Base-by-base conservation (phyloP, 306 rosid genomes). In the Vicia villosa region DNA sequence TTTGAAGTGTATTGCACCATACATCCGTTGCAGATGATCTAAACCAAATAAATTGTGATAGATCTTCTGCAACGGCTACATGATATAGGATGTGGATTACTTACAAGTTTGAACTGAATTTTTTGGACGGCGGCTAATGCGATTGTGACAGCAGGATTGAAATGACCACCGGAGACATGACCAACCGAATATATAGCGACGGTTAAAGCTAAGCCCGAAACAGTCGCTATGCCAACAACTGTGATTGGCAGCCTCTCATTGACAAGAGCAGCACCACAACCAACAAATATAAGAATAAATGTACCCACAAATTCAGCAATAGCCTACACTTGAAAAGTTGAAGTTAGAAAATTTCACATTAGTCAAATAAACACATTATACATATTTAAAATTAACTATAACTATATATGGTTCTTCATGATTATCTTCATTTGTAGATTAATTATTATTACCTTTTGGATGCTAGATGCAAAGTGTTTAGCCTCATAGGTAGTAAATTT, bases 81-180 rank as follows among this genome's bases (percentile, higher is more conserved):
- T 6, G 6, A 6, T 32, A 32, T 8, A 32, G 8, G 37, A 32
- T 32, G 9, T 2, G 0, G 1, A 0, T 22, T 16, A 47, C 83
- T 72, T 45, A 78, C 82, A 56, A 79, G 77, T 57, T 65, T 83
- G 50, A 64, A 57, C 16, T 78, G 75, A 52, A 83, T 50, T 79
- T 34, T 81, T 38, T 21, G 40, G 30, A 20, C 76, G 13, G 70
- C 52, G 24, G 84, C 88, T 32, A 81, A 74, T 37, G 82, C 74
- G 56, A 79, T 66, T 41, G 86, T 79, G 1, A 70, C 88, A 4
- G 86, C 80, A 22, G 84, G 88, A 41, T 86, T 86, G 70, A 86
- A 86, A 81, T 83, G 88, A 21, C 79, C 82, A 66, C 83, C 84
- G 17, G 84, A 86, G 60, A 86, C 69, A 52, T 86, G 91, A 37